A percentile compares a stretch with the other conserved stretches of the same genome.
Evolutionary conservation across 257 asterid species (phyloP).

Genomic region (Nicotiana otophora): DNA sequence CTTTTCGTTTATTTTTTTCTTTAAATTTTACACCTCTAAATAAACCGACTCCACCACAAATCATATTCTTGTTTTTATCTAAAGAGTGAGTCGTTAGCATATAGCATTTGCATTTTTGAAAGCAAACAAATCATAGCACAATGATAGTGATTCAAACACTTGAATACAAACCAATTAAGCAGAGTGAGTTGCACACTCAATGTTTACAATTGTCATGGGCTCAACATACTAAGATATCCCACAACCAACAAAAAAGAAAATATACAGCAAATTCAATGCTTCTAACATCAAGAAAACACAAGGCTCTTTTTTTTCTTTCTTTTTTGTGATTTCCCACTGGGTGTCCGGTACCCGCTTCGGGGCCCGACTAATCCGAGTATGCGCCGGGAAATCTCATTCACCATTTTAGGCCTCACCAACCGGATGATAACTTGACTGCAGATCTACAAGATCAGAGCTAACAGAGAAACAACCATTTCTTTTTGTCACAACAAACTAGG

Average conservation of each 20-base stretch:
- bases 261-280: background rate
- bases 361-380: too few relatives aligned
- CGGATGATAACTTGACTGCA: background rate
- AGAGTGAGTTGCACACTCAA: background rate
- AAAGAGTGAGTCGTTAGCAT: too few relatives aligned
- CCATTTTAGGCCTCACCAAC: slow-evolving; percentile 12
- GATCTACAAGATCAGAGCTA: slow-evolving; percentile 26
- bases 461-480: slow-evolving; percentile 37
- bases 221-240: background rate
- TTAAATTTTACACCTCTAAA: too few relatives aligned
- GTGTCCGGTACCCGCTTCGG: too few relatives aligned
- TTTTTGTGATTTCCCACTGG: too few relatives aligned
- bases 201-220: background rate
- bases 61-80: too few relatives aligned
- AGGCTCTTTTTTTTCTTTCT: background rate
- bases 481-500: slow-evolving; percentile 35
- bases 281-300: background rate
- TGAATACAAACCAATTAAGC: background rate
- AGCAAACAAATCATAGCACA: background rate
- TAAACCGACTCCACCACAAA: too few relatives aligned
- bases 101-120: background rate
- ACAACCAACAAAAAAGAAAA: background rate
- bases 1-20: too few relatives aligned
- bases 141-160: background rate
- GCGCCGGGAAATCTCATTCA: background rate